These are phyloP conservation scores for Atalantia buxifolia DNA, from an alignment of 345 rosid genomes.

Conservation along the genomic window DNA sequence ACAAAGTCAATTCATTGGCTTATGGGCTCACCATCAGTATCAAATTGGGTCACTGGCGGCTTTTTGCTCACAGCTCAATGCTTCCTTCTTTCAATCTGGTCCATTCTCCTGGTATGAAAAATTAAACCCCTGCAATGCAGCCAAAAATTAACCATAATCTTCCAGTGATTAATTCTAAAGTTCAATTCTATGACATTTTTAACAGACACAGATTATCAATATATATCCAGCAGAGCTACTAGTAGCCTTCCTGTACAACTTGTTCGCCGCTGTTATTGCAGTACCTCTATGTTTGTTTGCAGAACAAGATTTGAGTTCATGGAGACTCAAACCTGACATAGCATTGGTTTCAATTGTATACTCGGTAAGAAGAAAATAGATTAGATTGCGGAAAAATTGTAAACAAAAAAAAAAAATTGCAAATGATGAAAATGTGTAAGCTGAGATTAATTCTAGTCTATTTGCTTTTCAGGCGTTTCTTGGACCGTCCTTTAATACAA, in stretches of 20 bases:
- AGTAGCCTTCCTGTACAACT: constrained; percentile 26
- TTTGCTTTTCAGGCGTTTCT: constrained; percentile 17
- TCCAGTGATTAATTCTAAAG: too few species aligned
- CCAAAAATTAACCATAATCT: neutral
- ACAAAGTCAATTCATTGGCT: neutral
- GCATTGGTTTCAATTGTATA: constrained; percentile 27
- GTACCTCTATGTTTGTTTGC: constrained; percentile 32
- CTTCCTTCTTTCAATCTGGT: constrained; percentile 20
- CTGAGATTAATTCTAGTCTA: neutral
- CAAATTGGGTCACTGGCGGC: constrained; percentile 31
- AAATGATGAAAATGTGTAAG: neutral
- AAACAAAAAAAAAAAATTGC: neutral
- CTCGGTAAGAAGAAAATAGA: constrained; percentile 28
- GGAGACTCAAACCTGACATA: constrained; percentile 32
- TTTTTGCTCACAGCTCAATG: constrained; percentile 17
- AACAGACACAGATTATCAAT: constrained; percentile 41
- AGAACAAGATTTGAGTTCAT: constrained; percentile 33
- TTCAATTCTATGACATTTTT: neutral
- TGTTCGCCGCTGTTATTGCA: constrained; percentile 27
- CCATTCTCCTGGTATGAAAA: constrained; percentile 29
- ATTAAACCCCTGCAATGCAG: neutral
- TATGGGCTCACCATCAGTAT: constrained; percentile 1
- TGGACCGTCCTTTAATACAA: constrained; percentile 5
- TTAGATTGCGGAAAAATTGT: neutral
- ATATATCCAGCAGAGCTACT: constrained; percentile 36